Evolutionary conservation across 73 alveolate species (phyloP), one percentile per base, ranked within the genome.

Genomic region (Paramecium biaurelia): DNA sequence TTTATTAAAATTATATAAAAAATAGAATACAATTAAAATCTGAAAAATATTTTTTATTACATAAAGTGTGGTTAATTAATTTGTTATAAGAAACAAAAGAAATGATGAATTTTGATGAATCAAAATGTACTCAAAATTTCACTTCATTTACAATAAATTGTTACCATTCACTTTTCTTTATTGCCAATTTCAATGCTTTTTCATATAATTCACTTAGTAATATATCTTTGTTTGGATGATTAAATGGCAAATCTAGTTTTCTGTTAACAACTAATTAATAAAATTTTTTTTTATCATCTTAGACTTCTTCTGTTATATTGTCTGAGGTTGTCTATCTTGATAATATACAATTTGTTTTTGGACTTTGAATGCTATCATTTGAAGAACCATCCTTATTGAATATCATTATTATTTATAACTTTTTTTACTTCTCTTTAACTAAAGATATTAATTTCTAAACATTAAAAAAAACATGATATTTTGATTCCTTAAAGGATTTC

Each of bases 321-420:
- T 63, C 84, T 11, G 84, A 63, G 5, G 84, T 63, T 30, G 84
- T 63, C 12, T 63, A 63, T 63, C 84, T 63, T 23, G 84, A 63
- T 7, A 63, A 63, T 11, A 63, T 26, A 30, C 26, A 53, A 53
- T 53, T 53, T 15, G 11, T 18, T 53, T 53, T 53, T 18, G 68
- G 68, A 18, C 32, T 18, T 53, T 53, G 12, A 4, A 18, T 15
- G 9, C 30, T 53, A 53, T 53, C 68, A 53, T 53, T 53, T 53
- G 30, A 53, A n/a, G 14, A 2, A 5, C 68, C 68, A 15, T 53
- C 68, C 18, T 53, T 53, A 18, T 15, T 53, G 14, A 53, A 53
- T 18, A 53, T 21, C 68, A 53, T 53, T 15, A 53, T 53, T 18
- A 53, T n/a, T 53, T 53, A 53, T n/a, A 53, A 21, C 30, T 53